phyloP scores from a whole-genome alignment of 331 rosid genomes.

The Stylosanthes scabra region DNA sequence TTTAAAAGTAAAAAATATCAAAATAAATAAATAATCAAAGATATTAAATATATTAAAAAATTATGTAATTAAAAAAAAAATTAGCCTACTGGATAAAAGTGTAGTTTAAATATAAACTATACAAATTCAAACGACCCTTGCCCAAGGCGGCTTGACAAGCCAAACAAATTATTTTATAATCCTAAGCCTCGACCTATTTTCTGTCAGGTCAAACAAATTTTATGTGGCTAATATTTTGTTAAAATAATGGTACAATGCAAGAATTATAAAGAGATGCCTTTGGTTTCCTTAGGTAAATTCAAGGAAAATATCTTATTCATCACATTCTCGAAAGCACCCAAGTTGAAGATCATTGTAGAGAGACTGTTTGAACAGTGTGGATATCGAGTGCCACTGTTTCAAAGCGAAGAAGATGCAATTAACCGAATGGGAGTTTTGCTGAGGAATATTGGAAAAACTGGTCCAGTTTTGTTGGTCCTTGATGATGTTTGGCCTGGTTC shows the following conservation, averaged over 20 bases:
- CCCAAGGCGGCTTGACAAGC: no score
- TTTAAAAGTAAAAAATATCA: no score
- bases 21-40: no score
- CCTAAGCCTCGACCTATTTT: no score
- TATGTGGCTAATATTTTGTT: no score
- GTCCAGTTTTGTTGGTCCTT: constrained; percentile 58
- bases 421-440: constrained; percentile 38
- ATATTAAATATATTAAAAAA: no score
- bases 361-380: constrained; percentile 47
- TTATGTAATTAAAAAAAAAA: no score
- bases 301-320: constrained; percentile 55
- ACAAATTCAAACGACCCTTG: no score
- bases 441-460: constrained; percentile 40
- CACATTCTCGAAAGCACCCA: constrained; percentile 57
- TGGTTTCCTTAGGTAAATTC: constrained; percentile 54
- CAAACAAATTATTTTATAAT: no score
- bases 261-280: constrained; percentile 9
- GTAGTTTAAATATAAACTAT: no score
- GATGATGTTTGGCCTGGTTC: constrained; percentile 77
- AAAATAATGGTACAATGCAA: background rate
- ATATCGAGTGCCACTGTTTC: constrained; percentile 36
- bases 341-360: constrained; percentile 42
- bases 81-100: no score
- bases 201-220: no score
- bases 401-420: constrained; percentile 45